Conservation (phyloP, 306 rosid genomes). For the Sesbania bispinosa region DNA sequence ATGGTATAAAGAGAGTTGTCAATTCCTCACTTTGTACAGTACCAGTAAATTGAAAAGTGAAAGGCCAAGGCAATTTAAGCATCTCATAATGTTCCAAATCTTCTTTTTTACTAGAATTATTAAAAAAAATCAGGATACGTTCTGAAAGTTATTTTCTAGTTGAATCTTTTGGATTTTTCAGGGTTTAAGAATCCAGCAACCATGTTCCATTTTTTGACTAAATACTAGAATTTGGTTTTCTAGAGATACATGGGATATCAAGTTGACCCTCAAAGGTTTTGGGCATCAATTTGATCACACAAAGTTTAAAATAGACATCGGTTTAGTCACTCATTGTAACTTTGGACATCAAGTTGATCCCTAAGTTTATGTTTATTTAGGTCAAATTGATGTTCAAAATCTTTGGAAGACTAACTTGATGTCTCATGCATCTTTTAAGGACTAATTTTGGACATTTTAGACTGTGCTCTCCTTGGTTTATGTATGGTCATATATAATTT, state of each 20-base stretch:
- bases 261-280: not conserved
- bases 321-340: not conserved
- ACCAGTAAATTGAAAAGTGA: not conserved
- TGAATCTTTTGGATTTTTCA: not conserved
- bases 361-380: not conserved
- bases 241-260: not conserved
- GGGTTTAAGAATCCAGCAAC: not conserved
- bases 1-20: not conserved
- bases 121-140: not conserved
- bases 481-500: not conserved
- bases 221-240: not conserved
- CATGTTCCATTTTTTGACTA: not conserved
- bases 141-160: not conserved
- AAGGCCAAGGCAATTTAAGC: not conserved
- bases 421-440: not conserved
- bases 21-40: not conserved
- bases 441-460: not conserved
- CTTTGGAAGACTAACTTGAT: not conserved
- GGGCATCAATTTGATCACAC: not conserved
- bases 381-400: not conserved
- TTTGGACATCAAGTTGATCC: not conserved
- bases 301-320: not conserved
- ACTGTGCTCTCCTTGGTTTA: not conserved
- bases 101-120: not conserved
- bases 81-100: not conserved